Evolutionary conservation across 106 monocot genomes (phyloP).

Genomic region (Dioscorea alata): DNA sequence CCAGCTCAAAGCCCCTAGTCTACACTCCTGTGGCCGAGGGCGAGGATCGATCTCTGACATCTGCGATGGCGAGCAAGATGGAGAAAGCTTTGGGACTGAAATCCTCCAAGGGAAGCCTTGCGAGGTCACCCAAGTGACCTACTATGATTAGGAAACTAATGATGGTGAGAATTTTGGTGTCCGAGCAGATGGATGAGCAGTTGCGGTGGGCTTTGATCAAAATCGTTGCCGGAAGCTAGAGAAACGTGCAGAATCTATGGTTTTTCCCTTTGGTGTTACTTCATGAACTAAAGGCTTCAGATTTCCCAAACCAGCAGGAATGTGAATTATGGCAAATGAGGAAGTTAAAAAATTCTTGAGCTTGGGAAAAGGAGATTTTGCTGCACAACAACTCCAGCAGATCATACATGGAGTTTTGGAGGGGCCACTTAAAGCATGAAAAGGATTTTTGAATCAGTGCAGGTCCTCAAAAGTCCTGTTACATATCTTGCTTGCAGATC

Average conservation of each 20-base stretch:
- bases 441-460: conserved; percentile 93
- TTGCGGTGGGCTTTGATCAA: conserved; percentile 15
- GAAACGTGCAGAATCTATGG: conserved; percentile 72
- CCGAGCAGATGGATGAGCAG: conserved; percentile 15
- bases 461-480: conserved; percentile 70
- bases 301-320: conserved; percentile 74
- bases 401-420: conserved; percentile 63
- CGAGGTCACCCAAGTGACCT: conserved; percentile 5
- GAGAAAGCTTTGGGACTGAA: conserved; percentile 29
- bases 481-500: conserved; percentile 66
- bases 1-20: no score
- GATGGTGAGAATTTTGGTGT: conserved; percentile 17
- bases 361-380: conserved; percentile 60
- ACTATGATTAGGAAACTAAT: conserved; percentile 10
- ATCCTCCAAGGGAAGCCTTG: conserved; percentile 10
- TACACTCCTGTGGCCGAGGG: no score
- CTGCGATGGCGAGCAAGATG: conserved; percentile 28
- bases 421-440: conserved; percentile 77
- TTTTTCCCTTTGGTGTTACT: conserved; percentile 73
- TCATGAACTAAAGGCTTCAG: conserved; percentile 91
- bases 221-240: conserved; percentile 60
- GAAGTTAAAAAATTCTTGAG: conserved; percentile 82
- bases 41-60: conserved; percentile 13
- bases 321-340: conserved; percentile 65
- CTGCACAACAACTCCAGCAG: conserved; percentile 62